Evolutionary conservation across 768 basidiomycete species (phyloP), one percentile per base, ranked within the genome.

Genomic region (Lentinula aciculospora): DNA sequence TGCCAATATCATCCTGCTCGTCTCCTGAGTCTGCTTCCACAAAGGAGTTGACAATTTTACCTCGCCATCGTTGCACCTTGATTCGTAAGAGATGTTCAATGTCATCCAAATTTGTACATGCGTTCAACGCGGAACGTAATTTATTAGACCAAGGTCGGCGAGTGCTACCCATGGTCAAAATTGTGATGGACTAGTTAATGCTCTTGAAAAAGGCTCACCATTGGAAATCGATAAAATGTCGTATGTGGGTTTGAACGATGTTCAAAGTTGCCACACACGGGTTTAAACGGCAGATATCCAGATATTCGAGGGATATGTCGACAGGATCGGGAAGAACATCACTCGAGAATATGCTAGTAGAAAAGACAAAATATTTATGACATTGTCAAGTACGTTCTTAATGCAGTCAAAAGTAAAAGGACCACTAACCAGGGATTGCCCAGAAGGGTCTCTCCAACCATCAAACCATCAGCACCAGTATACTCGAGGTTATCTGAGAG

Each of bases 391-490:
- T 12, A 21, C 8, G 7, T 47, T 25, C 21, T 23, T 25, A 5
- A 17, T 25, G 46, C 8, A 28, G 27, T 10, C 19, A 46, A 29
- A 39, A 42, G 19, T 12, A 27, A 34, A 55, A 56, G n/a, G n/a
- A n/a, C 53, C 10, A 68, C 77, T 34, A 60, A 90, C 89, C 81
- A 84, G 31, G 89, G 88, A 69, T 92, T 90, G 17, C 80, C 81
- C 4, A 90, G 73, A 32, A 92, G 69, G n/a, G 82, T 80, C 66
- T 92, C 89, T 8, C 87, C 90, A 1, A 91, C 86, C 90, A 92
- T 92, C 56, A 86, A 66, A 8, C 90, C 90, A 63, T 88, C 83
- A 44, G 88, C 87, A 15, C 78, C 74, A 3, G 88, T 89, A 46
- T 72, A 72, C 29, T 68, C 65, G 51, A 78, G 66, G 65, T 91